A percentile compares a stretch with the other conserved stretches of the same genome.
These are phyloP conservation scores for Anisodus tanguticus DNA, from an alignment of 257 asterid genomes.

Conservation along the genomic window DNA sequence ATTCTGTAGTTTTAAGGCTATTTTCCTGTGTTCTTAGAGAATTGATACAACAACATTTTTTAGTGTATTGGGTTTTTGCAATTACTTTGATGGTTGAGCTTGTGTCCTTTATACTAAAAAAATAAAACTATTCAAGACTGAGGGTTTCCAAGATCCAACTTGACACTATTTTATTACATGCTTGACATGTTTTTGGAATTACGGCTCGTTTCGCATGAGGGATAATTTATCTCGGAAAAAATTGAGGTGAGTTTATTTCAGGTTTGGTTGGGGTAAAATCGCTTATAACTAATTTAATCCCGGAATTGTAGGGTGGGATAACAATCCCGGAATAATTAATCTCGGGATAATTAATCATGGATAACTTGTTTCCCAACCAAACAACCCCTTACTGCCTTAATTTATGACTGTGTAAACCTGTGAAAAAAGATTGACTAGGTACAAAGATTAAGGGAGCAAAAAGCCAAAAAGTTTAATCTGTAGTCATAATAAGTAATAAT, in stretches of 20 bases:
- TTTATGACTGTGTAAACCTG: not conserved
- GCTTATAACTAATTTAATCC: no score
- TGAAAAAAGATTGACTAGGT: not conserved
- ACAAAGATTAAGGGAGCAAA: not conserved
- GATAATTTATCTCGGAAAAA: no score
- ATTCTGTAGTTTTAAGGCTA: not conserved
- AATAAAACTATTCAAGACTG: no score
- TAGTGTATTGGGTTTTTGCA: not conserved
- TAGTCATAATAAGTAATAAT: constrained; percentile 1
- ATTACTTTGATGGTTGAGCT: not conserved
- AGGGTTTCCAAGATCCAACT: constrained; percentile 17
- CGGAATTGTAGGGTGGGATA: no score
- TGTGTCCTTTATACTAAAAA: not conserved
- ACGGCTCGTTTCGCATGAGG: no score
- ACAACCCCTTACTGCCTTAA: not conserved
- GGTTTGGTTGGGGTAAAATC: no score
- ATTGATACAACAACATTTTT: no score
- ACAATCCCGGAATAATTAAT: no score
- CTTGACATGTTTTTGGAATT: not conserved
- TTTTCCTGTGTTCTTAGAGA: not conserved
- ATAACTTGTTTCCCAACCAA: no score
- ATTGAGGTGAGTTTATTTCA: no score
- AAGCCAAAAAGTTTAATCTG: not conserved
- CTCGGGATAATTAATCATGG: no score
- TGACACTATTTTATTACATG: not conserved